A percentile compares a stretch with the other conserved stretches of the same genome.
Conservation (phyloP, 2,329 filamentous ascomycete genomes). For the Alternaria postmessia region DNA sequence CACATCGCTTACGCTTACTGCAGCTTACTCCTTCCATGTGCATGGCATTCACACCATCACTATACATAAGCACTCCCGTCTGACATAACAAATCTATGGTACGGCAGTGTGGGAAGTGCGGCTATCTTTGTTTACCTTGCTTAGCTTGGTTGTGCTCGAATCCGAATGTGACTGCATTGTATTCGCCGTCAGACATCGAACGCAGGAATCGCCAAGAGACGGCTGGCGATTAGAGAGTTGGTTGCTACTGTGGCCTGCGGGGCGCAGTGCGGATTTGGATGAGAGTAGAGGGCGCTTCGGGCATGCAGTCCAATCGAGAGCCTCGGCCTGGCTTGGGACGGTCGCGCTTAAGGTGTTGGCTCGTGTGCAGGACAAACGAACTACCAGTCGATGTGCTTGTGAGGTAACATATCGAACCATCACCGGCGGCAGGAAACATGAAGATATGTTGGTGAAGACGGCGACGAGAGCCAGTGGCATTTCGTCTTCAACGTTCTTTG, state of each 20-base stretch:
- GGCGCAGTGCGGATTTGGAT: slow-evolving; percentile 2
- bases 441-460: neutral
- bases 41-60: slow-evolving; percentile 2
- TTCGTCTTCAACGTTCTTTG: neutral
- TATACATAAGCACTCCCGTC: slow-evolving; percentile 20
- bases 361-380: neutral
- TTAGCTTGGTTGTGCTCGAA: slow-evolving; percentile 29
- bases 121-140: slow-evolving; percentile 7
- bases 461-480: neutral
- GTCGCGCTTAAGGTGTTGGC: slow-evolving; percentile 4
- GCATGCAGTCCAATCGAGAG: slow-evolving; percentile 10
- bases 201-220: slow-evolving; percentile 13
- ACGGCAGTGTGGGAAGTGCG: slow-evolving; percentile 8
- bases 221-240: slow-evolving; percentile 3
- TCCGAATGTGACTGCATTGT: neutral
- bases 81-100: slow-evolving; percentile 22
- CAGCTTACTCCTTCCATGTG: slow-evolving; percentile 37
- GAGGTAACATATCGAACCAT: neutral
- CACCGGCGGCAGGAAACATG: neutral
- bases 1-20: slow-evolving; percentile 33
- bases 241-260: neutral
- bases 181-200: slow-evolving; percentile 5
- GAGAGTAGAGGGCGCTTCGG: slow-evolving; percentile 10
- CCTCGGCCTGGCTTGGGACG: neutral
- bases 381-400: too few species aligned